Percentiles rank a stretch among this genome's conserved stretches.
These are phyloP conservation scores for Pestalotiopsis sp. DNA, from an alignment of 2,329 filamentous ascomycete species.

Conservation along the genomic window DNA sequence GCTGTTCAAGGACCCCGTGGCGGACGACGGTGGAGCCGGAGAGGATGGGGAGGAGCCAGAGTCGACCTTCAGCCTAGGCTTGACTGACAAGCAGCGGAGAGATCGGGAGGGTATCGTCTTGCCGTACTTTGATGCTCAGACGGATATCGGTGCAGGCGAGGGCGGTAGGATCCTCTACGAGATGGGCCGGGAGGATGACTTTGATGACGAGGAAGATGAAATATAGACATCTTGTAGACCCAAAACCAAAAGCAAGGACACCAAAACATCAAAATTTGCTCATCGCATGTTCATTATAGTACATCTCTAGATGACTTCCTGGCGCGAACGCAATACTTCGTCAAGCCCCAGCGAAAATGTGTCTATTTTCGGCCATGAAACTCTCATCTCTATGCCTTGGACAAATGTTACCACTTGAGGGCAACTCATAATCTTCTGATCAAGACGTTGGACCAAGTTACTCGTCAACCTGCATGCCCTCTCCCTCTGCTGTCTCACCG, in stretches of 20 bases:
- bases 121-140: constrained; percentile 97
- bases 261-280: not conserved
- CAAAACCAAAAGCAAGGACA: not conserved
- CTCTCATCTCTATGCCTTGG: not conserved
- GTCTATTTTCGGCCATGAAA: constrained; percentile 12
- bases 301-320: constrained; percentile 12
- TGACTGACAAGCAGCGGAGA: constrained; percentile 87
- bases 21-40: constrained; percentile 35
- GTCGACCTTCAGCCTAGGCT: constrained; percentile 80
- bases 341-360: constrained; percentile 6
- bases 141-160: constrained; percentile 73
- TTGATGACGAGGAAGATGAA: constrained; percentile 75
- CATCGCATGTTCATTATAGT: constrained; percentile 10
- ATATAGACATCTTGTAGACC: constrained; percentile 21
- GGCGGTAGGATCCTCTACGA: constrained; percentile 95
- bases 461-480: constrained; percentile 43
- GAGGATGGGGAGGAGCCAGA: constrained; percentile 55
- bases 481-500: constrained; percentile 37
- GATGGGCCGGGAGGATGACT: constrained; percentile 95
- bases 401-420: not conserved
- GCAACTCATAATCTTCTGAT: constrained; percentile 28
- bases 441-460: constrained; percentile 15
- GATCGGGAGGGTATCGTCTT: constrained; percentile 88
- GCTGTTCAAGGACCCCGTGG: constrained; percentile 54
- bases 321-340: constrained; percentile 14